Evolutionary conservation across 2,329 filamentous ascomycete genomes (phyloP), one percentile per base, ranked within the genome.

Genomic region (Moelleriella libera): DNA sequence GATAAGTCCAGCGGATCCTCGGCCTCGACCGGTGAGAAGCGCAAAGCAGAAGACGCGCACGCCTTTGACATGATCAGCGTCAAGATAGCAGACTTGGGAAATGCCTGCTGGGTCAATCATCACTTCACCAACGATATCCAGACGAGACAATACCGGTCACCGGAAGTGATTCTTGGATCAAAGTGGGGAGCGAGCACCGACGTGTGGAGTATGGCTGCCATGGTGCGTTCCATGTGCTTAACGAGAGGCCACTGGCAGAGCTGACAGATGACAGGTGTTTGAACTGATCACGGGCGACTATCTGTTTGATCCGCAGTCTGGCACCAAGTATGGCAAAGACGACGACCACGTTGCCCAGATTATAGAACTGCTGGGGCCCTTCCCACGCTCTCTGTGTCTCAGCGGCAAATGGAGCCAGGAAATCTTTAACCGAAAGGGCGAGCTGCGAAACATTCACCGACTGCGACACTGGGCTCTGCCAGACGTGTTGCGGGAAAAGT

Each of bases 151-250:
- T 98, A 98, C 66, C 78, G 92, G 49, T 97, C 92, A 1, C 92
- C 92, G 1, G 92, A 98, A 67, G 92, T 98, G 48, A 97, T 98
- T 51, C 71, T 98, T 21, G 92, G 92, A 40, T 81, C 88, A 3
- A 97, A 97, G 71, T 98, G 92, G 92, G 92, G 92, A 55, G 92
- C 92, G n/a, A 97, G 90, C 62, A 97, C 92, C 2, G 92, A 98
- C 66, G 86, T 97, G 6, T 98, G 92, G 92, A 97, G 90, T 68
- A 98, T 98, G 92, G 89, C 92, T 50, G 86, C 86, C 55, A 98
- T 98, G 92, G 92, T 97, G 75, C 58, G 80, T n/a, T 5, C 34
- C 8, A 9, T n/a, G 10, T 41, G 3, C 14, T n/a, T 6, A 7
- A 30, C 8, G 11, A 5, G 6, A 4, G 21, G n/a, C 29, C 12